Conservation (phyloP, 164 flowering plant species). For the Berberis thunbergii region DNA sequence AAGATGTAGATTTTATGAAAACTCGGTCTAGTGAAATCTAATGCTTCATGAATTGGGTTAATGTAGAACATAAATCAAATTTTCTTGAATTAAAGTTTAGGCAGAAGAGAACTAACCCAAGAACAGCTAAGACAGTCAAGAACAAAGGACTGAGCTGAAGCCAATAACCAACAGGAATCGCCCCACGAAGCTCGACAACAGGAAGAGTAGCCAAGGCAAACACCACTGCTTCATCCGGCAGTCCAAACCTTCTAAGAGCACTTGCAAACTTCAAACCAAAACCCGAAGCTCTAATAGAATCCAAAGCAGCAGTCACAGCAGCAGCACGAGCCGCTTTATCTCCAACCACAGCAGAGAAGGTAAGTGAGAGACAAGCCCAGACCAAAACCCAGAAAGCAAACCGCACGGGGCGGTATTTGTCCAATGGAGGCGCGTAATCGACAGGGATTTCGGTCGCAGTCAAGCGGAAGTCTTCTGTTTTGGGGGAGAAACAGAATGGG, state of each 20-base stretch:
- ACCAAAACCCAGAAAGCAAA: slow-evolving; percentile 49
- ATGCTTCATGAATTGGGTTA: no score
- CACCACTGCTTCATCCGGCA: slow-evolving; percentile 85
- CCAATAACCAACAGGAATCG: slow-evolving; percentile 99
- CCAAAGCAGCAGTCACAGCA: slow-evolving; percentile 44
- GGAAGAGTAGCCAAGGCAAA: slow-evolving; percentile 92
- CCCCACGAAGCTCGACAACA: slow-evolving; percentile 93
- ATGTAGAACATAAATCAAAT: no score
- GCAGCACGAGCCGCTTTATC: slow-evolving; percentile 16
- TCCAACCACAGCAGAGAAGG: slow-evolving; percentile 35
- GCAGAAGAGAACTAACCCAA: slow-evolving; percentile 32
- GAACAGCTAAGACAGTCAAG: slow-evolving; percentile 61
- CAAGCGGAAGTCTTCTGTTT: not conserved
- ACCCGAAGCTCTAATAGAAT: slow-evolving; percentile 67
- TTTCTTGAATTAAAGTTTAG: not conserved
- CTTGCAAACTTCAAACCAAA: slow-evolving; percentile 66
- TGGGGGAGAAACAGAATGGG: not conserved
- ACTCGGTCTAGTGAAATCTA: no score
- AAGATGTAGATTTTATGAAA: no score
- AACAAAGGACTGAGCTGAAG: slow-evolving; percentile 69
- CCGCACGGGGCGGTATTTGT: slow-evolving; percentile 4
- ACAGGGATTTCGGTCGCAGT: not conserved
- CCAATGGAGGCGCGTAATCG: not conserved
- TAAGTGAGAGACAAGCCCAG: slow-evolving; percentile 66
- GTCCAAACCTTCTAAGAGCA: slow-evolving; percentile 56